These are phyloP conservation scores for Phytophthora citrophthora DNA, from an alignment of 352 stramenopile species.

Conservation along the genomic window DNA sequence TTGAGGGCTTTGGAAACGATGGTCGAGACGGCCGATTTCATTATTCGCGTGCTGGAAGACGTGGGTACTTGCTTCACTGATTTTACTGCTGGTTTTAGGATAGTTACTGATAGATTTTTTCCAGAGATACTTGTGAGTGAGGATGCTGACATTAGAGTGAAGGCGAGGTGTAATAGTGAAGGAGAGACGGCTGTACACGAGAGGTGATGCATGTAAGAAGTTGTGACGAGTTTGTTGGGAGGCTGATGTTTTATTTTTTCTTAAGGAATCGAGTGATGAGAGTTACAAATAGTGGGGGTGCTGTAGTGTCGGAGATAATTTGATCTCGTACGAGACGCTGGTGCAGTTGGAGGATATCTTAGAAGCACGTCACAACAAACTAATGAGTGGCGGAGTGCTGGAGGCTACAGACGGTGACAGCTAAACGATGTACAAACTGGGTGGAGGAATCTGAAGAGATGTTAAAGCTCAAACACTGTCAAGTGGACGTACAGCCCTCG, in stretches of 20 bases:
- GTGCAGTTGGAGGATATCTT: no score
- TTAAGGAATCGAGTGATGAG: no score
- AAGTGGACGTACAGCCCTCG: no score
- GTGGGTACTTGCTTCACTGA: slow-evolving; percentile 31
- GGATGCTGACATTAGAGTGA: slow-evolving; percentile 2
- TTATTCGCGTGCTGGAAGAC: slow-evolving; percentile 71
- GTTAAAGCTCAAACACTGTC: no score
- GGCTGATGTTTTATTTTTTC: slow-evolving; percentile 6
- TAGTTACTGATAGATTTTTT: background rate
- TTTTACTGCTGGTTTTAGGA: background rate
- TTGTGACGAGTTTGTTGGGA: background rate
- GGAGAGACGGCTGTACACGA: background rate
- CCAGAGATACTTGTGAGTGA: slow-evolving; percentile 45
- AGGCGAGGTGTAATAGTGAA: background rate
- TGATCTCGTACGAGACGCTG: no score
- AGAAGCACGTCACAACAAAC: no score
- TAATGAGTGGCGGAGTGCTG: no score
- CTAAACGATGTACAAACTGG: no score
- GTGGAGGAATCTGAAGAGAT: no score
- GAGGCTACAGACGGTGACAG: no score
- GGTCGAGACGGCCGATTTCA: slow-evolving; percentile 70
- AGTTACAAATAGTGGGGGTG: no score
- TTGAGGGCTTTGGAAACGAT: slow-evolving; percentile 53
- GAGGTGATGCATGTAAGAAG: slow-evolving; percentile 8
- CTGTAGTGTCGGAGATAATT: no score